Base-by-base conservation (phyloP, 2,329 filamentous ascomycete genomes). In the Trichoderma polysporum region DNA sequence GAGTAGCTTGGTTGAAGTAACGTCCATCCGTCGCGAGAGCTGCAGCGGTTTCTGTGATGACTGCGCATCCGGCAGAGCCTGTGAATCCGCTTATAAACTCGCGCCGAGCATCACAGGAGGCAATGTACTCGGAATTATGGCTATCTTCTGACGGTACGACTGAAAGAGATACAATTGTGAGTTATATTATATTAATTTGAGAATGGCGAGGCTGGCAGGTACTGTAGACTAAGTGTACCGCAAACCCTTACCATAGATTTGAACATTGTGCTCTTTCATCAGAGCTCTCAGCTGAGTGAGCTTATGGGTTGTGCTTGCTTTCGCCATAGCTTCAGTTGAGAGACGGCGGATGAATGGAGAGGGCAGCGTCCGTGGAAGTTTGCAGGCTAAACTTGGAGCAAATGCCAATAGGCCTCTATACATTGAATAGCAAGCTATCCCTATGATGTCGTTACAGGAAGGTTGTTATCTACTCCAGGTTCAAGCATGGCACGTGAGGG, bases 91-190 rank as follows among this genome's bases (percentile, higher is more conserved):
- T 94, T 73, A 99, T 97, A 75, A 90, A 97, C 76, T 90, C 92
- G 83, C 95, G 90, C 72, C 95, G 89, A 69, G 87, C 94, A 82
- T 99, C 95, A 77, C 93, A 97, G n/a, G 90, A 89, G 59, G 95
- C 95, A 78, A 97, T 97, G 79, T 99, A 99, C 82, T 99, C 95
- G 72, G 94, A 98, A 72, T 94, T 92, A 78, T 99, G 95, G 76
- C 92, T 94, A 78, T 99, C 95, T 86, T 98, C 95, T 37, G 94
- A 97, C 0, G 95, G 95, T 7, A 98, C 87, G 76, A 99, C 94
- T 98, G 76, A 64, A 63, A 60, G 37, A 45, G 57, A 62, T 8
- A 33, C 19, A 35, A 6, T 25, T 25, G 53, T 65, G 22, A 52
- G 56, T 72, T 72, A 69, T 64, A 71, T 33, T 70, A 22, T 22